A percentile compares a stretch with the other conserved stretches of the same genome.
phyloP scores from a whole-genome alignment of 2,329 filamentous ascomycete species.

The Beauveria australis region DNA sequence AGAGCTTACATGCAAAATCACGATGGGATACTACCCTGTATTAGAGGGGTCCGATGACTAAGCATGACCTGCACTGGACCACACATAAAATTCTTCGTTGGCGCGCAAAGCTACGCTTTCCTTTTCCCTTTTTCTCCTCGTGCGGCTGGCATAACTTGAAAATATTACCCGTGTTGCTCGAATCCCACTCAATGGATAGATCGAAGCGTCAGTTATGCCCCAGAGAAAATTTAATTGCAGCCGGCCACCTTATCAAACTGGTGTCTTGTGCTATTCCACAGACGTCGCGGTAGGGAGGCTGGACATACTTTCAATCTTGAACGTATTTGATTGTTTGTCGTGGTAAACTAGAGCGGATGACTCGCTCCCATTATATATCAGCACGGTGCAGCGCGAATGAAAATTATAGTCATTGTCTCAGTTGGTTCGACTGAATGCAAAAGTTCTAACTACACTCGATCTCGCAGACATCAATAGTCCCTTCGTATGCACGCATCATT shows the following conservation, averaged over 20 bases:
- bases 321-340: neutral
- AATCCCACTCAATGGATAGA: slow-evolving; percentile 48
- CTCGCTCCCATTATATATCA: too few relatives aligned
- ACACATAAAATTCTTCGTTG: slow-evolving; percentile 21
- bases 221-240: slow-evolving; percentile 75
- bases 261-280: slow-evolving; percentile 21
- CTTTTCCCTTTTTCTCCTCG: slow-evolving; percentile 51
- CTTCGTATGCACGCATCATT: neutral
- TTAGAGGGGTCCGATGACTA: neutral
- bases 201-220: slow-evolving; percentile 70
- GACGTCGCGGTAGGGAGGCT: slow-evolving; percentile 28
- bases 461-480: neutral
- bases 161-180: slow-evolving; percentile 74
- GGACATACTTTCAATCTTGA: slow-evolving; percentile 34
- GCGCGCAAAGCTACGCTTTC: slow-evolving; percentile 18
- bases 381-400: neutral
- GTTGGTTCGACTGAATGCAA: neutral
- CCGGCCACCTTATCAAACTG: slow-evolving; percentile 44
- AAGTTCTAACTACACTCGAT: neutral
- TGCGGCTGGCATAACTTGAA: slow-evolving; percentile 69
- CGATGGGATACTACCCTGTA: neutral
- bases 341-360: neutral
- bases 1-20: neutral
- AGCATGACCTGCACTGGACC: neutral
- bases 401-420: neutral